phyloP scores from a whole-genome alignment of 495 filamentous ascomycete species.

The Penicillium parvum region DNA sequence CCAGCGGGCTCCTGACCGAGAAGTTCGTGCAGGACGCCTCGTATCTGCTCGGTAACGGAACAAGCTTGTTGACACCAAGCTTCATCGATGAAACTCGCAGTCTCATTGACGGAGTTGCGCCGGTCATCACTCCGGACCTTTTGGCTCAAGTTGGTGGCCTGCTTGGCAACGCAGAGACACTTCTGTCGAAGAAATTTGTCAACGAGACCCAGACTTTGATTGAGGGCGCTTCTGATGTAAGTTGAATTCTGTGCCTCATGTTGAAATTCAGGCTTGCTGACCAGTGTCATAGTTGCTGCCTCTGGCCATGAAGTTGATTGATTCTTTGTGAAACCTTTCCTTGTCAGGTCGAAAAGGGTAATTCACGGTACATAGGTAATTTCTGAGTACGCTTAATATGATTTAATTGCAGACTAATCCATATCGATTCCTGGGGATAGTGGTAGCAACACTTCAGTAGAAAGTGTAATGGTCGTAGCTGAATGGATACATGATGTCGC shows the following conservation, averaged over 20 bases:
- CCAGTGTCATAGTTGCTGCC: conserved; percentile 23
- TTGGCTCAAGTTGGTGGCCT: conserved; percentile 30
- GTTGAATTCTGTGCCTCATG: conserved; percentile 7
- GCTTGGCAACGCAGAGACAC: conserved; percentile 32
- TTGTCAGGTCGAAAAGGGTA: background rate
- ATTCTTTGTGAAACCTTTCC: conserved; percentile 17
- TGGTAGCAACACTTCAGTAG: too few relatives aligned
- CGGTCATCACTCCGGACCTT: conserved; percentile 32
- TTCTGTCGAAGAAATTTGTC: conserved; percentile 41
- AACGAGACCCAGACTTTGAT: conserved; percentile 45
- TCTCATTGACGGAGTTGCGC: conserved; percentile 36
- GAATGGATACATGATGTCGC: too few relatives aligned
- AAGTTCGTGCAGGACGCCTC: conserved; percentile 3
- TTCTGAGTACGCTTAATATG: conserved; percentile 11
- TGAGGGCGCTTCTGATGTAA: conserved; percentile 48
- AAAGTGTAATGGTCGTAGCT: too few relatives aligned
- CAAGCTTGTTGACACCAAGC: conserved; percentile 32
- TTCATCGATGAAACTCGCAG: conserved; percentile 42
- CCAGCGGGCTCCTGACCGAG: conserved; percentile 31
- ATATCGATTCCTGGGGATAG: background rate
- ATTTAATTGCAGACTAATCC: conserved; percentile 5
- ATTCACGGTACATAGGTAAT: conserved; percentile 12
- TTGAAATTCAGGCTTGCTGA: conserved; percentile 8
- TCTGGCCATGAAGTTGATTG: conserved; percentile 28
- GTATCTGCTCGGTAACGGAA: conserved; percentile 32